These are phyloP conservation scores for Penicillium fuscoglaucum DNA, from an alignment of 2,329 filamentous ascomycete species.

Conservation along the genomic window DNA sequence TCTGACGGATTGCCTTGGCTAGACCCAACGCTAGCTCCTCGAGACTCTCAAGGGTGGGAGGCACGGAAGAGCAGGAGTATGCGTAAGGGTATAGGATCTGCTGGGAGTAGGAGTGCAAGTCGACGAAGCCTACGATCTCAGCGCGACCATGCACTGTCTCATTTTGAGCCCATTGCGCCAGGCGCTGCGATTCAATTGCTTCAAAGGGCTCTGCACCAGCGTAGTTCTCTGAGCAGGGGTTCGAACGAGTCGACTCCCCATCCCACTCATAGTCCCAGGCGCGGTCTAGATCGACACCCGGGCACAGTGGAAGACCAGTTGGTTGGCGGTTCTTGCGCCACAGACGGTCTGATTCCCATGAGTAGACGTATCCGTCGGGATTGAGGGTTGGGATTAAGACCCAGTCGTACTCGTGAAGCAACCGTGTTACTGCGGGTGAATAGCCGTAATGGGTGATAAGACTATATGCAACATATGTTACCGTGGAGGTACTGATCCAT, in stretches of 20 bases:
- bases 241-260: slow-evolving; percentile 62
- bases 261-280: slow-evolving; percentile 86
- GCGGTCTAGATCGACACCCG: slow-evolving; percentile 84
- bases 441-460: slow-evolving; percentile 82
- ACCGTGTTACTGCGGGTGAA: slow-evolving; percentile 66
- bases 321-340: slow-evolving; percentile 91
- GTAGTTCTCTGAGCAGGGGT: slow-evolving; percentile 90
- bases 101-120: slow-evolving; percentile 93
- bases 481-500: slow-evolving; percentile 92
- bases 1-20: slow-evolving; percentile 82
- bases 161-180: slow-evolving; percentile 81
- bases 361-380: slow-evolving; percentile 91
- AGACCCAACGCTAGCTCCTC: slow-evolving; percentile 86
- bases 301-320: slow-evolving; percentile 79
- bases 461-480: slow-evolving; percentile 86
- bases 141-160: slow-evolving; percentile 70
- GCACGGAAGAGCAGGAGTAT: slow-evolving; percentile 74
- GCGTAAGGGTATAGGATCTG: slow-evolving; percentile 91
- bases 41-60: slow-evolving; percentile 86
- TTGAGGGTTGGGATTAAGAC: slow-evolving; percentile 87
- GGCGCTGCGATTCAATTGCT: slow-evolving; percentile 70
- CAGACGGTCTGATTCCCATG: slow-evolving; percentile 85
- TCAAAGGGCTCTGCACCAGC: slow-evolving; percentile 82
- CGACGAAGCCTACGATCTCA: slow-evolving; percentile 79
- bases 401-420: slow-evolving; percentile 83